These are phyloP conservation scores for Dothideomycetes sp. DNA, from an alignment of 2,329 filamentous ascomycete genomes.

Conservation along the genomic window DNA sequence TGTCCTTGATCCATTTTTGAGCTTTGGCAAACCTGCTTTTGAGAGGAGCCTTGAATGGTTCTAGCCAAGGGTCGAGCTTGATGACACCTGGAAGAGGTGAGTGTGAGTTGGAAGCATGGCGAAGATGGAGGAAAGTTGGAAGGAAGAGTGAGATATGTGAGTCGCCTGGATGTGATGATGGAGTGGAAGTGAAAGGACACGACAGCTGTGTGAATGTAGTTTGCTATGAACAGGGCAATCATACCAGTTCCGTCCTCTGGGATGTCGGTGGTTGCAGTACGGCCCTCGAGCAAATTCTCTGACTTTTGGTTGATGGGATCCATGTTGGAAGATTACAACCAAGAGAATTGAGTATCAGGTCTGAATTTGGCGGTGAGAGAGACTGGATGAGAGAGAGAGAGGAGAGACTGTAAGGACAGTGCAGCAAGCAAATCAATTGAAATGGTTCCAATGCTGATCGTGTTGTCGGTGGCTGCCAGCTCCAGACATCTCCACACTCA, in stretches of 20 bases:
- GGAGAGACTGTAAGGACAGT: no score
- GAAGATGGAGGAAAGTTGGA: slow-evolving; percentile 11
- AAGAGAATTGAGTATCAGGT: no score
- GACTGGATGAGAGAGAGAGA: no score
- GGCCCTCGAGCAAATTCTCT: slow-evolving; percentile 31
- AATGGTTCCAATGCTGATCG: no score
- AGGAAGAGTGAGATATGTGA: no score
- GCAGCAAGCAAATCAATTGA: no score
- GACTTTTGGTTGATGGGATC: slow-evolving; percentile 33
- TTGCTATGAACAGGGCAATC: slow-evolving; percentile 13
- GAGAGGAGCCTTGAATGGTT: slow-evolving; percentile 70
- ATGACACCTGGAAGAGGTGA: slow-evolving; percentile 56
- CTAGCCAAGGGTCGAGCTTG: slow-evolving; percentile 78
- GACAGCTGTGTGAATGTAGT: slow-evolving; percentile 1
- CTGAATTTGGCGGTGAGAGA: no score
- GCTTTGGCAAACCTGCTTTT: slow-evolving; percentile 67
- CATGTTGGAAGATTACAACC: no score
- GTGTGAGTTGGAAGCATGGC: slow-evolving; percentile 14
- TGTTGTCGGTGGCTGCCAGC: no score
- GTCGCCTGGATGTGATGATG: no score
- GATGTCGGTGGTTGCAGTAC: slow-evolving; percentile 39
- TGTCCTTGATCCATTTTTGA: slow-evolving; percentile 74
- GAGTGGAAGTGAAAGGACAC: no score
- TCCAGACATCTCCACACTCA: no score
- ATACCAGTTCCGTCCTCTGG: slow-evolving; percentile 64